Evolutionary conservation across 805 yeast genomes (phyloP).

Genomic region (Ogataea haglerorum): DNA sequence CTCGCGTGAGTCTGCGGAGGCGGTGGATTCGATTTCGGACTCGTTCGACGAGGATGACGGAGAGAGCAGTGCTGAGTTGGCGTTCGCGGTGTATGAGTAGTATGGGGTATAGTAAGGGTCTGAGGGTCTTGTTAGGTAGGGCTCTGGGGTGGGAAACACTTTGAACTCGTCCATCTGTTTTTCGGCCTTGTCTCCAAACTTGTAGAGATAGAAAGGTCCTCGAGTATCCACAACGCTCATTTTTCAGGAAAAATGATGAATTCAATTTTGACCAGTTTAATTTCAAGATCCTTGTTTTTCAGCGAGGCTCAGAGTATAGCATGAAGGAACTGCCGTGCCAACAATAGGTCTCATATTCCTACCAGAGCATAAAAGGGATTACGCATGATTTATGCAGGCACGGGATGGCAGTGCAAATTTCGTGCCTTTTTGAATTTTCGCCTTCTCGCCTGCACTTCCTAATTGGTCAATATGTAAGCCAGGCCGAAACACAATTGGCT

Average conservation of each 20-base stretch:
- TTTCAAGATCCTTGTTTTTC: background rate
- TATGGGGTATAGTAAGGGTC: slow-evolving; percentile 2
- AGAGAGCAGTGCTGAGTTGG: background rate
- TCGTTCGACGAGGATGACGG: slow-evolving; percentile 6
- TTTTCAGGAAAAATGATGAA: background rate
- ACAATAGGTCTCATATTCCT: background rate
- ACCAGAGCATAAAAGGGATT: background rate
- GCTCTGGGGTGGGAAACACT: slow-evolving; percentile 23
- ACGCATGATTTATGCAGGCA: slow-evolving; percentile 1
- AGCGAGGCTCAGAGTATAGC: background rate
- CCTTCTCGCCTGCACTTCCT: background rate
- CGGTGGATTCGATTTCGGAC: slow-evolving; percentile 5
- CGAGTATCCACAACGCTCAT: slow-evolving; percentile 10
- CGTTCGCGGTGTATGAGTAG: background rate
- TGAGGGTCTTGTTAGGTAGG: background rate
- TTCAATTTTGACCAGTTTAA: background rate
- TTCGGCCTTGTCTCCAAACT: slow-evolving; percentile 21
- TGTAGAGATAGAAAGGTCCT: slow-evolving; percentile 24
- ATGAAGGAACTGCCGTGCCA: background rate
- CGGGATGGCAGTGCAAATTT: background rate
- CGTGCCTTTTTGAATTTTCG: background rate
- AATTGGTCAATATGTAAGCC: background rate
- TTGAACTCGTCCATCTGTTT: slow-evolving; percentile 20
- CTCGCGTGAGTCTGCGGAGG: slow-evolving; percentile 1
- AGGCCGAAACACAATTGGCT: background rate